Percentiles rank a stretch among this genome's conserved stretches.
Evolutionary conservation across 495 filamentous ascomycete species (phyloP).

Genomic region (Penicillium malachiteum): DNA sequence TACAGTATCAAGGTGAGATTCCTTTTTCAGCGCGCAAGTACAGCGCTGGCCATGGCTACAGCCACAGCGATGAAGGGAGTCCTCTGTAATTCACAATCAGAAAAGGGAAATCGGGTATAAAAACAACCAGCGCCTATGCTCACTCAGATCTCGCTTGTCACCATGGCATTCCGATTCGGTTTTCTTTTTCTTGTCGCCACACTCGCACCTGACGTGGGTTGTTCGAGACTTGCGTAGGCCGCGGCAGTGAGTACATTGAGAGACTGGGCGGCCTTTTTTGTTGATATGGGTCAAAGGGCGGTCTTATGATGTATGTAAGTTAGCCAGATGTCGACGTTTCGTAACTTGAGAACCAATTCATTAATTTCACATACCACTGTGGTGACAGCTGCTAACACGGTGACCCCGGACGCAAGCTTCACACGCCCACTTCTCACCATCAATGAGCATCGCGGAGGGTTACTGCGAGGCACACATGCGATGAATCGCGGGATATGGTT

Average conservation of each 20-base stretch:
- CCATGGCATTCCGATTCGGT: constrained; percentile 65
- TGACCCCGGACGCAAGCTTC: constrained; percentile 93
- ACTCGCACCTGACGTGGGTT: constrained; percentile 95
- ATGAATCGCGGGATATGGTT: constrained; percentile 36
- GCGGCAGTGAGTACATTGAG: constrained; percentile 97
- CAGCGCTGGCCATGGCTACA: constrained; percentile 91
- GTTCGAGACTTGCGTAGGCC: constrained; percentile 95
- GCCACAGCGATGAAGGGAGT: constrained; percentile 71
- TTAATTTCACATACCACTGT: constrained; percentile 64
- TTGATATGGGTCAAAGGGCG: constrained; percentile 93
- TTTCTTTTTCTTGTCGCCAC: constrained; percentile 79
- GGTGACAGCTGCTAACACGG: constrained; percentile 92
- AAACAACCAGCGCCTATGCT: constrained; percentile 43
- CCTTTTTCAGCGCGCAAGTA: constrained; percentile 90
- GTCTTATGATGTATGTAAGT: constrained; percentile 51
- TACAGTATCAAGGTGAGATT: constrained; percentile 64
- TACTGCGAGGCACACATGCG: constrained; percentile 47
- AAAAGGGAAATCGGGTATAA: constrained; percentile 26
- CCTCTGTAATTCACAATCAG: constrained; percentile 47
- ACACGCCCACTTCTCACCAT: constrained; percentile 88
- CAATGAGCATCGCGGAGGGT: constrained; percentile 67
- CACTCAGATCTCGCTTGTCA: constrained; percentile 58
- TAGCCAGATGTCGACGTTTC: not conserved
- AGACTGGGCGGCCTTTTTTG: constrained; percentile 97
- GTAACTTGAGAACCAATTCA: not conserved